Evolutionary conservation across 2,329 filamentous ascomycete species (phyloP).

Genomic region (Nothomitra cinnamomea): DNA sequence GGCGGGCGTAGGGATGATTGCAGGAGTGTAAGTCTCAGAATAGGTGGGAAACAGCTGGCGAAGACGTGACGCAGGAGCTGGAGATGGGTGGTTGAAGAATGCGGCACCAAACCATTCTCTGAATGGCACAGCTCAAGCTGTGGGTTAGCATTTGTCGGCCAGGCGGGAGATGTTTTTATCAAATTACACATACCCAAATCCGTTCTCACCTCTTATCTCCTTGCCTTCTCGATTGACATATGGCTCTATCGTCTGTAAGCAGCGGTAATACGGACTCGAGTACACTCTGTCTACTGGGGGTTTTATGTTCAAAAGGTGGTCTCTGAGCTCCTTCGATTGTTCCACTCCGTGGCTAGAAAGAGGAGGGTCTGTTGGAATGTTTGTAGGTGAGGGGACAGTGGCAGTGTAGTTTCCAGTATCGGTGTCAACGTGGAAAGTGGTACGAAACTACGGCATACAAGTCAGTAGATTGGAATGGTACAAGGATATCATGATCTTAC

Average conservation of each 20-base stretch:
- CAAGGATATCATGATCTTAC: constrained; percentile 31
- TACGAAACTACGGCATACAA: constrained; percentile 52
- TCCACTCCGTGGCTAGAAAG: constrained; percentile 73
- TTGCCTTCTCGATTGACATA: constrained; percentile 36
- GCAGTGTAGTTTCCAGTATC: constrained; percentile 62
- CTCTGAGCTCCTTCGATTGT: constrained; percentile 63
- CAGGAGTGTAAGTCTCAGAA: constrained; percentile 36
- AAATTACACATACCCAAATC: constrained; percentile 27
- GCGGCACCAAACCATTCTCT: constrained; percentile 89
- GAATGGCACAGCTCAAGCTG: constrained; percentile 24
- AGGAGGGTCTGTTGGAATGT: constrained; percentile 72
- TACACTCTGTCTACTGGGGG: constrained; percentile 64
- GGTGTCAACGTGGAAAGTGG: constrained; percentile 75
- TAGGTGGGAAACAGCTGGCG: constrained; percentile 48
- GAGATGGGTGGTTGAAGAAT: constrained; percentile 68
- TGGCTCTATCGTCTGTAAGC: constrained; percentile 66
- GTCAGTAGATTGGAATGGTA: constrained; percentile 7
- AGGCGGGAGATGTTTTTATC: background rate
- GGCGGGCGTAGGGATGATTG: constrained; percentile 49
- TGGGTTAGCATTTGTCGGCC: constrained; percentile 34
- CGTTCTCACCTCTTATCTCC: constrained; percentile 32
- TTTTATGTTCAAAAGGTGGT: constrained; percentile 41
- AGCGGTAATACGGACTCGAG: constrained; percentile 73
- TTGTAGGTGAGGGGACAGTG: constrained; percentile 63
- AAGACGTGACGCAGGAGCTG: constrained; percentile 47